These are phyloP conservation scores for Mesembryanthemum crystallinum DNA, from an alignment of 148 eudicot species.

Conservation along the genomic window DNA sequence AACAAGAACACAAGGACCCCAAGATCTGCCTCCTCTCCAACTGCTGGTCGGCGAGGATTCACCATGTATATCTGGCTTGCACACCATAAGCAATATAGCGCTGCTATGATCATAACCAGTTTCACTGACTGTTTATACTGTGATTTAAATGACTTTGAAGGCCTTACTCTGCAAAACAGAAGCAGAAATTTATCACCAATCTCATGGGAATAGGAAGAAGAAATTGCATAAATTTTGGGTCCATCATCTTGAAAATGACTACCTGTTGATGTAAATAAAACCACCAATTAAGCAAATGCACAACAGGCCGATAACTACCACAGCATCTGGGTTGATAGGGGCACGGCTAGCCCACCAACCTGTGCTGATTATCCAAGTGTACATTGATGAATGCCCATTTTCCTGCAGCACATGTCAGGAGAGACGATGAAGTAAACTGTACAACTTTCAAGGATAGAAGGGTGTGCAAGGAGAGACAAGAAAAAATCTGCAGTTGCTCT, in stretches of 20 bases:
- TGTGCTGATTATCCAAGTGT: slow-evolving; percentile 85
- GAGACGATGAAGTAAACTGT: neutral
- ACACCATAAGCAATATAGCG: slow-evolving; percentile 80
- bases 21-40: slow-evolving; percentile 96
- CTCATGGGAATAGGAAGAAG: neutral
- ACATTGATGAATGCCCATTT: slow-evolving; percentile 77
- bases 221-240: neutral
- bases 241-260: neutral
- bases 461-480: no score
- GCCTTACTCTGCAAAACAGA: slow-evolving; percentile 48
- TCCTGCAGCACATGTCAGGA: slow-evolving; percentile 45
- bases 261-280: slow-evolving; percentile 82
- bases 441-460: no score
- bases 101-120: slow-evolving; percentile 47
- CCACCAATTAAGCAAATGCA: slow-evolving; percentile 61
- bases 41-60: slow-evolving; percentile 74
- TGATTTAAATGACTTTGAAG: slow-evolving; percentile 40
- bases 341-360: slow-evolving; percentile 92
- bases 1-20: slow-evolving; percentile 80
- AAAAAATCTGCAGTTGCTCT: no score
- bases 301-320: slow-evolving; percentile 55
- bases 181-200: neutral
- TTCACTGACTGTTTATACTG: slow-evolving; percentile 47
- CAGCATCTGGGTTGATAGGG: slow-evolving; percentile 80
- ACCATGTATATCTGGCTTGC: slow-evolving; percentile 76